Percentiles rank a stretch among this genome's conserved stretches.
phyloP scores from a whole-genome alignment of 2,329 filamentous ascomycete genomes.

The Fusarium proliferatum region DNA sequence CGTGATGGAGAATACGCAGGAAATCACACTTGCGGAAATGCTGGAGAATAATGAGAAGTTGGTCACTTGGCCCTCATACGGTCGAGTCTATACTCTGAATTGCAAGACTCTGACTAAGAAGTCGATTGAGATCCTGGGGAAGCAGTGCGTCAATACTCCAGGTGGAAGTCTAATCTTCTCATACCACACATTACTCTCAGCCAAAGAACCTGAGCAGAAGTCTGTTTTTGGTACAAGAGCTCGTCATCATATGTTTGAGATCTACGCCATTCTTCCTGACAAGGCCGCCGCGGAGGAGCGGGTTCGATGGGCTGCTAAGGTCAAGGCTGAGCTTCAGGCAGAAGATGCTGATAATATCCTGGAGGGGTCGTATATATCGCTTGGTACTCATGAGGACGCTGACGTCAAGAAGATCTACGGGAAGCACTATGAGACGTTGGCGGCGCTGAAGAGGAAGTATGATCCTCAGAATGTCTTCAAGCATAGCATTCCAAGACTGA shows the following conservation, averaged over 20 bases:
- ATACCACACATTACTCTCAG: neutral
- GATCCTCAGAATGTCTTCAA: conserved; percentile 2
- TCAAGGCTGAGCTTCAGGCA: neutral
- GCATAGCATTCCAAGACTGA: neutral
- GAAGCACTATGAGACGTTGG: neutral
- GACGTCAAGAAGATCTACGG: conserved; percentile 6
- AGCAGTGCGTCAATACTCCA: neutral
- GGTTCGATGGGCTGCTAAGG: neutral
- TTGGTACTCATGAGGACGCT: neutral
- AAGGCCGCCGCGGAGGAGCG: neutral
- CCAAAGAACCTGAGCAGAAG: neutral
- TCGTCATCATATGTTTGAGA: conserved; percentile 9
- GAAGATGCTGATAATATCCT: conserved; percentile 1
- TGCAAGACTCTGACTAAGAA: fast-evolving
- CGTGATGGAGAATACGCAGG: neutral
- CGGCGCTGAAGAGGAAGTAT: neutral
- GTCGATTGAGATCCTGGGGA: fast-evolving
- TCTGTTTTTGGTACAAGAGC: neutral
- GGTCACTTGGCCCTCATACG: neutral
- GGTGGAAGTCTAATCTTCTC: neutral
- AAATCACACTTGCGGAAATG: neutral
- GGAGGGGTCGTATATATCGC: conserved; percentile 2
- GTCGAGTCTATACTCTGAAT: neutral
- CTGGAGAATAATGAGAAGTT: neutral
- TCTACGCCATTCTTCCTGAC: neutral